Conservation (phyloP, 768 basidiomycete genomes). For the Boletus vermiculosoides region DNA sequence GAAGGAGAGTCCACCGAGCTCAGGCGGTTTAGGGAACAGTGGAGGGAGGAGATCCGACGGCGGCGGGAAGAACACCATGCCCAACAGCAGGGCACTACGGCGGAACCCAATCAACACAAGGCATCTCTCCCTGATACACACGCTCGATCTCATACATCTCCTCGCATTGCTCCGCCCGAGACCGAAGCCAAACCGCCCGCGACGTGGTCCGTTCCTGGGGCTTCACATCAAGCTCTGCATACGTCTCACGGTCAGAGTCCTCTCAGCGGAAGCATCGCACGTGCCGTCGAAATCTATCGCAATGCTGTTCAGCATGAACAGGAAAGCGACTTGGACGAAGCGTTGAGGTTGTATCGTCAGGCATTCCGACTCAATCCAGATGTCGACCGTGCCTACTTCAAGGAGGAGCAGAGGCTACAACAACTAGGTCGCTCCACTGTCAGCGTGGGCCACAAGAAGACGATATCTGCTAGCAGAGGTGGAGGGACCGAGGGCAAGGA, state of each 20-base stretch:
- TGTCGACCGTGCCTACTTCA: constrained; percentile 70
- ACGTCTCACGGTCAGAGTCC: constrained; percentile 27
- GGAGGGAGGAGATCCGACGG: constrained; percentile 62
- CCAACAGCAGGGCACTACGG: constrained; percentile 3
- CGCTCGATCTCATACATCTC: constrained; percentile 3
- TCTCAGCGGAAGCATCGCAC: constrained; percentile 38
- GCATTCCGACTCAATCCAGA: constrained; percentile 77
- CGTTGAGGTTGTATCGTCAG: constrained; percentile 70
- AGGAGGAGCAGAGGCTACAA: constrained; percentile 44
- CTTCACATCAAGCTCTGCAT: constrained; percentile 15
- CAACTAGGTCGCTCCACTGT: constrained; percentile 5
- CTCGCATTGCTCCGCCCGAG: neutral
- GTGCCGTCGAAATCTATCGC: constrained; percentile 65
- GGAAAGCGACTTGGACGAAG: constrained; percentile 69
- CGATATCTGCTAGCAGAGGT: constrained; percentile 75
- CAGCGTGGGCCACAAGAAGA: constrained; percentile 62
- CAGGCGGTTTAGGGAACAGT: constrained; percentile 65
- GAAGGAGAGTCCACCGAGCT: constrained; percentile 61
- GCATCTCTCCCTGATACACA: constrained; percentile 8
- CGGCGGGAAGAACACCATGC: constrained; percentile 21
- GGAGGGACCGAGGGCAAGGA: constrained; percentile 63
- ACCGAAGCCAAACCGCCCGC: constrained; percentile 9
- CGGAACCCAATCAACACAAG: neutral
- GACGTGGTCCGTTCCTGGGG: constrained; percentile 12
- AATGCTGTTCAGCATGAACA: constrained; percentile 75